Percentiles rank a stretch among this genome's conserved stretches.
phyloP scores from a whole-genome alignment of 306 rosid species.

The Pterocarpus santalinus region DNA sequence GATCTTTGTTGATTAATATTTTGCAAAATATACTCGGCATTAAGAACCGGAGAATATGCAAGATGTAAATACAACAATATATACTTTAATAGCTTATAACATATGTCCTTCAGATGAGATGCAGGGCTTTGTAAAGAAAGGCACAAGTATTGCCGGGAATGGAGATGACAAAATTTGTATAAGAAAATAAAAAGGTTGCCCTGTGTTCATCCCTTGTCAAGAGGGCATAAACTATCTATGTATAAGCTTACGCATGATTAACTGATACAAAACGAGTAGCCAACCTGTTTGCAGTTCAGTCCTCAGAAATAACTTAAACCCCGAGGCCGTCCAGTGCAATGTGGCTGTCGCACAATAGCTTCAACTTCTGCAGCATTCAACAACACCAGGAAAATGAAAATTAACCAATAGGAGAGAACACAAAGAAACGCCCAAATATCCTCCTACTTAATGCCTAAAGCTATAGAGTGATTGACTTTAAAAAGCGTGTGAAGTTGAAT shows the following conservation, averaged over 20 bases:
- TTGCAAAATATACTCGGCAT: not conserved
- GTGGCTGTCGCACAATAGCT: constrained; percentile 57
- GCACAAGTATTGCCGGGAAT: not conserved
- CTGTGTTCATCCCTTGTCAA: constrained; percentile 29
- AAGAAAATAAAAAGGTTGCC: not conserved
- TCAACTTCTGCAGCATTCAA: constrained; percentile 75
- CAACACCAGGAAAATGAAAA: constrained; percentile 38
- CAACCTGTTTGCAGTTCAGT: constrained; percentile 34
- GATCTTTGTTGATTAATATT: not conserved
- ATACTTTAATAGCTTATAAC: constrained; percentile 23
- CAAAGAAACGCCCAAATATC: not conserved
- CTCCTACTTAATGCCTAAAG: constrained; percentile 1
- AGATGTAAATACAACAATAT: not conserved
- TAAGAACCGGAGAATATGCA: not conserved
- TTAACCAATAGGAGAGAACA: not conserved
- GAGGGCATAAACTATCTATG: constrained; percentile 36
- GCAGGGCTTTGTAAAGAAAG: not conserved
- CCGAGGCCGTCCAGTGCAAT: constrained; percentile 48
- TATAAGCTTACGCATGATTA: constrained; percentile 28
- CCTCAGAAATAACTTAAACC: constrained; percentile 46
- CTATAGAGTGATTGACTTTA: not conserved
- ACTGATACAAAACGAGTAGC: constrained; percentile 38
- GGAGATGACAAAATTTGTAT: constrained; percentile 39
- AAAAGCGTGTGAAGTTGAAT: not conserved
- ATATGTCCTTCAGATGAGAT: constrained; percentile 24